Evolutionary conservation across 352 stramenopile species (phyloP).

Genomic region (Phytophthora europaea): DNA sequence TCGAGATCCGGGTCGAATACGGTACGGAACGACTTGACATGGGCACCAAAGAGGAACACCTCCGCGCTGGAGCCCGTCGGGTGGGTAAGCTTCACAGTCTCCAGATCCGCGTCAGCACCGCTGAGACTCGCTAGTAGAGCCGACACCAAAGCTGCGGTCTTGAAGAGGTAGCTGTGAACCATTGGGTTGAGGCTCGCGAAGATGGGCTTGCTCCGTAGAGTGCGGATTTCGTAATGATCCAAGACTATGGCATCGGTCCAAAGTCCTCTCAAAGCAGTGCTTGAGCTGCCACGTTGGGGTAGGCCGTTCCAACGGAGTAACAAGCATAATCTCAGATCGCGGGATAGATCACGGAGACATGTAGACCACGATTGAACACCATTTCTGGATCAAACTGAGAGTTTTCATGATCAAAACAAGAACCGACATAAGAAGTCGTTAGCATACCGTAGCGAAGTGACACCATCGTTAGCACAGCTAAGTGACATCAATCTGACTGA

Average conservation of each 20-base stretch:
- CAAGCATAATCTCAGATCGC: neutral
- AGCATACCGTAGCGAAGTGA: too few relatives aligned
- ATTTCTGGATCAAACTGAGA: too few relatives aligned
- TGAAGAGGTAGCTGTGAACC: conserved; percentile 29
- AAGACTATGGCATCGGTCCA: neutral
- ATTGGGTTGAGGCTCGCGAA: conserved; percentile 7
- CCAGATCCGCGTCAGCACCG: conserved; percentile 41
- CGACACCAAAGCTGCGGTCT: conserved; percentile 29
- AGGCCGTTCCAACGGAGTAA: neutral
- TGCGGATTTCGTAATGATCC: neutral
- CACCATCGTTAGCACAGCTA: too few relatives aligned
- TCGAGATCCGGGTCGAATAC: neutral
- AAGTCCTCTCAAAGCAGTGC: too few relatives aligned
- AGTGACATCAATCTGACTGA: too few relatives aligned
- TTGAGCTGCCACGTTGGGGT: neutral
- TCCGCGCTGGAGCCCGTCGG: neutral
- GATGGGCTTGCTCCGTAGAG: neutral
- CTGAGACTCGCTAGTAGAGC: conserved; percentile 21
- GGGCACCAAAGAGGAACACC: neutral
- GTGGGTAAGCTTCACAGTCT: conserved; percentile 37
- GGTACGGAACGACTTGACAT: neutral
- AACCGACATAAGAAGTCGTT: too few relatives aligned
- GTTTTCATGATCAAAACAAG: too few relatives aligned
- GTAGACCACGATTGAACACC: too few relatives aligned
- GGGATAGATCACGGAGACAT: neutral